phyloP scores from a whole-genome alignment of 306 rosid genomes.

The Neltuma alba region DNA sequence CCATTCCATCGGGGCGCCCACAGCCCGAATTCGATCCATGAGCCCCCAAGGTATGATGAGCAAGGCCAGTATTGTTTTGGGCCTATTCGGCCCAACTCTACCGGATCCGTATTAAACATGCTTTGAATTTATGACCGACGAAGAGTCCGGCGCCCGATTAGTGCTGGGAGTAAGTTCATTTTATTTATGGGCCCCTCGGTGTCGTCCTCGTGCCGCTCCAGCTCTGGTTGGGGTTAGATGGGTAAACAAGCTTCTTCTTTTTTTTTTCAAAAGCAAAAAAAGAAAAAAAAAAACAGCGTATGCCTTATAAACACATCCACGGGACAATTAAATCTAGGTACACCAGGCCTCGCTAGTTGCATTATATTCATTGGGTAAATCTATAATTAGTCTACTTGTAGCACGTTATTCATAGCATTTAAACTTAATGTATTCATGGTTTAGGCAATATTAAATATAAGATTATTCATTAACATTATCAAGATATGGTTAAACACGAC shows the following conservation, averaged over 20 bases:
- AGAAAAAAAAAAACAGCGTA: neutral
- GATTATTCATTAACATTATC: too few species aligned
- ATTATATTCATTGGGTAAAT: neutral
- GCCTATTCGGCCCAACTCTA: neutral
- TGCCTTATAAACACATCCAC: too few species aligned
- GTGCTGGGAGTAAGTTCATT: too few species aligned
- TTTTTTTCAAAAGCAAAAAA: neutral
- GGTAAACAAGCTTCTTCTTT: too few species aligned
- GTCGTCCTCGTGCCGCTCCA: neutral
- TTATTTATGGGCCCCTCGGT: too few species aligned
- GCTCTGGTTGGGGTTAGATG: too few species aligned
- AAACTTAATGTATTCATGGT: neutral
- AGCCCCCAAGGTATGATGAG: neutral
- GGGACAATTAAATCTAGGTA: neutral
- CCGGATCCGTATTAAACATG: neutral
- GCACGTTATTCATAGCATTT: too few species aligned
- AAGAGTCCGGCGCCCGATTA: neutral
- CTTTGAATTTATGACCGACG: neutral
- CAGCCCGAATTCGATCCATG: neutral
- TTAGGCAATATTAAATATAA: neutral
- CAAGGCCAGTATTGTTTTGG: neutral
- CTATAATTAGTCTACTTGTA: neutral
- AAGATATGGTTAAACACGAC: too few species aligned
- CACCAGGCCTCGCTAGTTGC: neutral
- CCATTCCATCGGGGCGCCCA: neutral